Evolutionary conservation across 1,284 basidiomycete genomes (phyloP).

Genomic region (Rhodotorula mucilaginosa): DNA sequence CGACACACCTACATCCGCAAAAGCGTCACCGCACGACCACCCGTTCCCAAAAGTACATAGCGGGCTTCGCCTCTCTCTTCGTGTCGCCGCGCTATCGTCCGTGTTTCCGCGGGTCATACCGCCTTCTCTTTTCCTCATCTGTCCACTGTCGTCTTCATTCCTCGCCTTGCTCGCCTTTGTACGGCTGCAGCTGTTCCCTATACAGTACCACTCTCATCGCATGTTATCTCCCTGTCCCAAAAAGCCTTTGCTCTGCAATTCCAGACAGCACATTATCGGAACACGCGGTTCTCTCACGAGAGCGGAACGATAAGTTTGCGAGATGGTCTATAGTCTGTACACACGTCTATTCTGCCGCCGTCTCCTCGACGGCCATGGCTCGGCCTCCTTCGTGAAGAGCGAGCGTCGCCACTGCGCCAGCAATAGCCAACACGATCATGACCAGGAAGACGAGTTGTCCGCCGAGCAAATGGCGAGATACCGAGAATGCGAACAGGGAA

Average conservation of each 20-base stretch:
- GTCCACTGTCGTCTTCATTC: background rate
- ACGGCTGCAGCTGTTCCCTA: no score
- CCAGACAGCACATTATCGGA: no score
- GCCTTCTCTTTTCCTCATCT: no score
- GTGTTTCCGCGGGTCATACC: background rate
- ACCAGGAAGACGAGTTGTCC: slow-evolving; percentile 38
- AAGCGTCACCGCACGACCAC: no score
- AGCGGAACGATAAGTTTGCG: no score
- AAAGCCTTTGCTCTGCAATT: no score
- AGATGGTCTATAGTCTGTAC: background rate
- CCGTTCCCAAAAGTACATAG: slow-evolving; percentile 2
- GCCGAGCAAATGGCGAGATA: slow-evolving; percentile 23
- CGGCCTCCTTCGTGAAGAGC: slow-evolving; percentile 28
- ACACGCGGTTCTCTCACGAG: no score
- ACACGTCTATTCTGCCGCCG: background rate
- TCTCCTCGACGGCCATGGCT: slow-evolving; percentile 18
- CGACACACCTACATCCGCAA: no score
- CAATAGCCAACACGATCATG: slow-evolving; percentile 25
- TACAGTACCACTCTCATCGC: no score
- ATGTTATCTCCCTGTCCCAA: no score
- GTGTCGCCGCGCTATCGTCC: no score
- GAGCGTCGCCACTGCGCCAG: slow-evolving; percentile 20
- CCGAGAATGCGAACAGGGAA: slow-evolving; percentile 40
- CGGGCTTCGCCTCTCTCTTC: background rate
- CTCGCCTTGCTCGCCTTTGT: background rate